Conservation (phyloP, 2,329 filamentous ascomycete species). For the Diaporthe sp. region DNA sequence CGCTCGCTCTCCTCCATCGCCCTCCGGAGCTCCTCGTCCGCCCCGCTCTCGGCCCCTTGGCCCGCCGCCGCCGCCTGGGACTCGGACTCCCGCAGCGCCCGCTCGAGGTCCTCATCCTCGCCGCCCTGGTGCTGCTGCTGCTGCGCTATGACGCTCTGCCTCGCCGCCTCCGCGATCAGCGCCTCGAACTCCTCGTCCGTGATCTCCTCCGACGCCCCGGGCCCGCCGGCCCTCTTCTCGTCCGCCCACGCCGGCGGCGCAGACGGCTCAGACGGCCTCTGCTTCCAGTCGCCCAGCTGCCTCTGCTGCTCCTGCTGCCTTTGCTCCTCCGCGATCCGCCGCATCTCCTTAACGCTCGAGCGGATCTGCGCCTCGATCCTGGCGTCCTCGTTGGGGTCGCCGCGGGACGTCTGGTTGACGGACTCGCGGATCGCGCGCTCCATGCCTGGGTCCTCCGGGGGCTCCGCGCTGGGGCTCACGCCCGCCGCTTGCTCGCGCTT, state of each 20-base stretch:
- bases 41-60: conserved; percentile 49
- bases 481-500: conserved; percentile 44
- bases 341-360: conserved; percentile 74
- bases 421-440: conserved; percentile 79
- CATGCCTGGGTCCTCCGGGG: conserved; percentile 68
- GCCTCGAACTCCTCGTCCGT: conserved; percentile 70
- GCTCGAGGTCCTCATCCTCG: conserved; percentile 54
- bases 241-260: conserved; percentile 46
- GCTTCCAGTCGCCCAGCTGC: conserved; percentile 30
- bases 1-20: conserved; percentile 62
- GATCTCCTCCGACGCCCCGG: conserved; percentile 55
- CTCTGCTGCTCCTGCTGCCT: conserved; percentile 34
- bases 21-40: conserved; percentile 60
- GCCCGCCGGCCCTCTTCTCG: conserved; percentile 48
- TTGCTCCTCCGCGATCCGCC: conserved; percentile 42
- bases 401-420: conserved; percentile 77
- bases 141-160: conserved; percentile 59
- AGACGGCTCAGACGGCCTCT: conserved; percentile 45
- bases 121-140: conserved; percentile 37
- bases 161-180: conserved; percentile 68
- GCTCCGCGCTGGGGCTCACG: not conserved
- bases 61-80: conserved; percentile 34
- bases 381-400: conserved; percentile 77
- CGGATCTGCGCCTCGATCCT: conserved; percentile 80
- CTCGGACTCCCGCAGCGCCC: conserved; percentile 56